Conservation (phyloP, 768 basidiomycete species). For the Tulasnella calospora region DNA sequence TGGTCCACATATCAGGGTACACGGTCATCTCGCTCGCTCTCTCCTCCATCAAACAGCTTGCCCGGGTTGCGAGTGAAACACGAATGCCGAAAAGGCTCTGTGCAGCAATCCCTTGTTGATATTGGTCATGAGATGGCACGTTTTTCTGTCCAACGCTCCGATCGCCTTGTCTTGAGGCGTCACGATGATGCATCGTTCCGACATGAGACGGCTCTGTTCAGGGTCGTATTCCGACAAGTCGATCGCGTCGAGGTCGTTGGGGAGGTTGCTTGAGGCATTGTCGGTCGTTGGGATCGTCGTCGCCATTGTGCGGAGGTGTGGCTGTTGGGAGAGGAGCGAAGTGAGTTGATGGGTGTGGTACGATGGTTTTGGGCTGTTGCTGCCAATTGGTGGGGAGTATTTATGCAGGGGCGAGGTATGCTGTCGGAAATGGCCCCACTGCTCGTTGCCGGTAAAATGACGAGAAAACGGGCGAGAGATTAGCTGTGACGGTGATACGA, state of each 20-base stretch:
- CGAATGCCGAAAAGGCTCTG: slow-evolving; percentile 95
- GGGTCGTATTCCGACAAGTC: slow-evolving; percentile 85
- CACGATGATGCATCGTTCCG: slow-evolving; percentile 88
- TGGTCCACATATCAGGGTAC: slow-evolving; percentile 99
- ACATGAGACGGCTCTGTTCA: slow-evolving; percentile 92
- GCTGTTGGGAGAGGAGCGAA: neutral
- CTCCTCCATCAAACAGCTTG: slow-evolving; percentile 88
- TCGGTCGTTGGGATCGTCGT: too few species aligned
- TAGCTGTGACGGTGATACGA: too few species aligned
- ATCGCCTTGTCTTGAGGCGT: slow-evolving; percentile 80
- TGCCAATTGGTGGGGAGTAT: neutral
- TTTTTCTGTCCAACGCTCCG: slow-evolving; percentile 92
- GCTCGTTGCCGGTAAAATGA: neutral
- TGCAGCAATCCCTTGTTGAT: slow-evolving; percentile 91
- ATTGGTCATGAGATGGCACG: slow-evolving; percentile 97
- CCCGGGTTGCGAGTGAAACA: slow-evolving; percentile 92
- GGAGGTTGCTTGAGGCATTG: too few species aligned
- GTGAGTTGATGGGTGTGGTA: neutral
- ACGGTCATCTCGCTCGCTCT: slow-evolving; percentile 97
- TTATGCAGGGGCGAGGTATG: neutral
- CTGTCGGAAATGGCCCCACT: neutral
- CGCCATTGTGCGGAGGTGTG: neutral
- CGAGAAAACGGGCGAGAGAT: neutral
- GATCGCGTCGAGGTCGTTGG: slow-evolving; percentile 56
- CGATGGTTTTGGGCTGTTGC: neutral